Base-by-base conservation (phyloP, 106 monocot species). In the Alisma plantagoaquatica region DNA sequence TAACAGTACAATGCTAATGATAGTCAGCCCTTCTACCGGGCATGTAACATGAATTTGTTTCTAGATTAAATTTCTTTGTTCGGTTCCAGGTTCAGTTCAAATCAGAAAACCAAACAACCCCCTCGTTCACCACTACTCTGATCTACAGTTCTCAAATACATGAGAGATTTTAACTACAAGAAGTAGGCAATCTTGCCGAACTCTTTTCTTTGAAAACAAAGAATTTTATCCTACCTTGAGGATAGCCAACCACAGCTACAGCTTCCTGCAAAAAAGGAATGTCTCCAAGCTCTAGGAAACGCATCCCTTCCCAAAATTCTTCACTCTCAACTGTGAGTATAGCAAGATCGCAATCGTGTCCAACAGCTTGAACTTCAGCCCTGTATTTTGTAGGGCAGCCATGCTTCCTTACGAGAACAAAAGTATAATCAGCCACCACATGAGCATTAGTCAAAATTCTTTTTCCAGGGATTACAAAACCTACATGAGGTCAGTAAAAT, bases 221-320 rank as follows among this genome's bases (percentile, higher is more conserved):
- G n/a, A n/a, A n/a, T n/a, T n/a, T n/a, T n/a, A n/a, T n/a, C n/a
- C n/a, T 79, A 84, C 96, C 98, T 82, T 98, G 98, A 51, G 98
- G 98, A 46, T 98, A 98, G 15, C 98, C 98, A 55, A 98, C 98
- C 32, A 98, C 98, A 57, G 98, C 98, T 43, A 98, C 98, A 31
- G 85, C 89, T 76, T 98, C 90, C 60, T 98, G 98, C 44, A 98
- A 79, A 35, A 82, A 90, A 31, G 98, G 98, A 70, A 86, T 86
- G 41, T 98, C 89, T 42, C 98, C 98, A 56, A 98, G 78, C 58
- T 98, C 85, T 30, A 98, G 62, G 55, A 60, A 77, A 46, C 58
- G 73, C 98, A 90, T 79, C 18, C 98, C 98, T n/a, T 90, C 81
- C 98, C 98, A 98, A 71, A 98, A 98, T 51, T 98, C 90, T 68